A percentile compares a stretch with the other conserved stretches of the same genome.
Conservation (phyloP, 345 rosid species). For the Balakata baccata region DNA sequence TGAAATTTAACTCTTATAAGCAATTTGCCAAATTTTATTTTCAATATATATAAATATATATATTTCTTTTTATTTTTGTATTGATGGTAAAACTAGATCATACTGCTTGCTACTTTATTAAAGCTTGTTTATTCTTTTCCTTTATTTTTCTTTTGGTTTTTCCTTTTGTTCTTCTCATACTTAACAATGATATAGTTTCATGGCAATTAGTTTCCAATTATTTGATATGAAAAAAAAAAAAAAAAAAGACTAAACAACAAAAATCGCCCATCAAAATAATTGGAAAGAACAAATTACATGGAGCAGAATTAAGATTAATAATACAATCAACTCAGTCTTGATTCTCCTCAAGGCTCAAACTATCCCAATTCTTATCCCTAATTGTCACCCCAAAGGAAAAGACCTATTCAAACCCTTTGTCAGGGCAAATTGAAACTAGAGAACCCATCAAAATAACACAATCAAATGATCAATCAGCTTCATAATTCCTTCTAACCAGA, state of each 20-base stretch:
- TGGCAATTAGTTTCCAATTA: neutral
- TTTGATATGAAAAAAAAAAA: neutral
- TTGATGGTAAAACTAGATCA: too few relatives aligned
- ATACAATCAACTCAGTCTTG: neutral
- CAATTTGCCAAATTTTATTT: too few relatives aligned
- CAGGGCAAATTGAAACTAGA: neutral
- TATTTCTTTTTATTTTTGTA: too few relatives aligned
- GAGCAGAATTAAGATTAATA: neutral
- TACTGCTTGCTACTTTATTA: constrained; percentile 1
- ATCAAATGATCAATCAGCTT: constrained; percentile 8
- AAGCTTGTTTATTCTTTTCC: neutral
- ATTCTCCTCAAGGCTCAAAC: neutral
- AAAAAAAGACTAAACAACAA: too few relatives aligned
- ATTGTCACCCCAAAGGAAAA: neutral
- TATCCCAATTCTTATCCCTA: constrained; percentile 8
- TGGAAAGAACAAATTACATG: neutral
- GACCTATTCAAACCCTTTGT: neutral
- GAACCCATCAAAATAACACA: neutral
- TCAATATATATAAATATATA: too few relatives aligned
- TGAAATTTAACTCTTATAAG: too few relatives aligned
- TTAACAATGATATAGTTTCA: too few relatives aligned
- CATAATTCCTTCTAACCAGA: constrained; percentile 61
- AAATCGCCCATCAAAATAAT: too few relatives aligned
- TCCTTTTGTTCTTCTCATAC: neutral
- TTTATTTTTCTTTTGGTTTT: neutral